These are phyloP conservation scores for Mycena belliarum DNA, from an alignment of 768 basidiomycete genomes.

Conservation along the genomic window DNA sequence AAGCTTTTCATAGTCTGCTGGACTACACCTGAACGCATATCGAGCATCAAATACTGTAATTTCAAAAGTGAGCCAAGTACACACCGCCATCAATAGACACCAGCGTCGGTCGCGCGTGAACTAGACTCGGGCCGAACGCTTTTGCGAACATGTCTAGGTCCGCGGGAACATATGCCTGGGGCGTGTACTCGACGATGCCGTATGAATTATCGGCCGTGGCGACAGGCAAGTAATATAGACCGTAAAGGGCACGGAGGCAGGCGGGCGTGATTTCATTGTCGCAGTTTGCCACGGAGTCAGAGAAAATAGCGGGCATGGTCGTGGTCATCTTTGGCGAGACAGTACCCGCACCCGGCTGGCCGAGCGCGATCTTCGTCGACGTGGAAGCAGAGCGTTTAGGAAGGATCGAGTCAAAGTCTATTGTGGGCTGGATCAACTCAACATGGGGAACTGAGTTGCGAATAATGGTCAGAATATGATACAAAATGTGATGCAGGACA, in stretches of 20 bases:
- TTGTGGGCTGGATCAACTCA: slow-evolving; percentile 25
- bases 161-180: slow-evolving; percentile 44
- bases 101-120: slow-evolving; percentile 34
- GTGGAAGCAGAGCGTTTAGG: slow-evolving; percentile 25
- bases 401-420: slow-evolving; percentile 37
- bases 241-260: slow-evolving; percentile 42
- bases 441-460: not conserved
- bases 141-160: slow-evolving; percentile 47
- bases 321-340: slow-evolving; percentile 28
- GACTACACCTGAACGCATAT: slow-evolving; percentile 36
- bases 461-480: not conserved
- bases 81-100: slow-evolving; percentile 46
- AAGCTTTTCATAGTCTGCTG: slow-evolving; percentile 45
- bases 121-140: slow-evolving; percentile 29
- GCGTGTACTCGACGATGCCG: slow-evolving; percentile 53
- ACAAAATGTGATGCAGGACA: slow-evolving; percentile 34
- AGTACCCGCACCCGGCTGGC: slow-evolving; percentile 28
- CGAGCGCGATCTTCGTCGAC: slow-evolving; percentile 11
- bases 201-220: slow-evolving; percentile 35
- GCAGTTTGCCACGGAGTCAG: slow-evolving; percentile 32
- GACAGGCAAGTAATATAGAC: slow-evolving; percentile 31
- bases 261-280: slow-evolving; percentile 35
- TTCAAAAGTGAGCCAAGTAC: not conserved
- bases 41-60: not conserved
- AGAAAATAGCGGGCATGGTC: slow-evolving; percentile 18